phyloP scores from a whole-genome alignment of 768 basidiomycete genomes.

The Xerocomellus amylosporus region DNA sequence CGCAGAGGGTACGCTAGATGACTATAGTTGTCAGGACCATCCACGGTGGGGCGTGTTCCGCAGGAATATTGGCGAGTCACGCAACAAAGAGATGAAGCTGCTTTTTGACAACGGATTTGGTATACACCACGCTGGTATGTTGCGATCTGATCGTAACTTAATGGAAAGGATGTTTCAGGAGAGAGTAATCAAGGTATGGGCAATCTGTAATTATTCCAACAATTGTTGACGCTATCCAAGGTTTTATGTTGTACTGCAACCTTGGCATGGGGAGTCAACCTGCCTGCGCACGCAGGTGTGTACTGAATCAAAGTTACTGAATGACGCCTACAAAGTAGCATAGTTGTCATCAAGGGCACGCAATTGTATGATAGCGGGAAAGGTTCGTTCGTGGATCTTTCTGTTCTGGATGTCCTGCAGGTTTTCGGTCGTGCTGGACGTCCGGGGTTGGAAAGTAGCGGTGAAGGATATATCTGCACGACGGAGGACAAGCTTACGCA shows the following conservation, averaged over 20 bases:
- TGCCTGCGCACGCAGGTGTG: slow-evolving; percentile 93
- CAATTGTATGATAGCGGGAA: slow-evolving; percentile 91
- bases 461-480: slow-evolving; percentile 96
- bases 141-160: slow-evolving; percentile 89
- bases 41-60: slow-evolving; percentile 76
- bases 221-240: slow-evolving; percentile 38
- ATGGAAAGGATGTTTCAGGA: slow-evolving; percentile 94
- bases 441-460: slow-evolving; percentile 83
- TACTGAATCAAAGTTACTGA: slow-evolving; percentile 7
- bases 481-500: slow-evolving; percentile 89
- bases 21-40: slow-evolving; percentile 81
- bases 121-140: slow-evolving; percentile 98
- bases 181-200: slow-evolving; percentile 79
- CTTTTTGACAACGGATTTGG: slow-evolving; percentile 92
- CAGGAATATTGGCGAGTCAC: slow-evolving; percentile 70
- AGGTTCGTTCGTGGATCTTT: slow-evolving; percentile 88
- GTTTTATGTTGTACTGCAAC: slow-evolving; percentile 98
- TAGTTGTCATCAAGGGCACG: slow-evolving; percentile 96
- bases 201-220: not conserved
- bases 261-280: slow-evolving; percentile 98
- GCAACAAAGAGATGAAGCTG: slow-evolving; percentile 96
- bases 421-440: slow-evolving; percentile 96
- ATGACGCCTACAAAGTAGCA: slow-evolving; percentile 8
- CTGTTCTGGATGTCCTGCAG: slow-evolving; percentile 93
- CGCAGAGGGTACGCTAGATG: slow-evolving; percentile 65